Base-by-base conservation (phyloP, 495 filamentous ascomycete species). In the Penicillium simplicissimum region DNA sequence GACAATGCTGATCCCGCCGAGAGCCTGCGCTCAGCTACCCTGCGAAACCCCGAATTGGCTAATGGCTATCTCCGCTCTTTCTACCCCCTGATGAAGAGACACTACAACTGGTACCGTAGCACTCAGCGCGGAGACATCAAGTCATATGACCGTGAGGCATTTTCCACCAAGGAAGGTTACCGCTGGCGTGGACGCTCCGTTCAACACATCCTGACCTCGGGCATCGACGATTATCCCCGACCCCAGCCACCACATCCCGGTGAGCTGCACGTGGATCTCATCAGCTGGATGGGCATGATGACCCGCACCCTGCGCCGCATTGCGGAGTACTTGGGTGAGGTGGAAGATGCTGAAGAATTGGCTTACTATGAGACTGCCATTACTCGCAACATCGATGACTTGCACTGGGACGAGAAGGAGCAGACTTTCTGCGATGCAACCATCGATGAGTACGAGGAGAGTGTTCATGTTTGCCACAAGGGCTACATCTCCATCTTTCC, bases 241-340 rank as follows among this genome's bases (percentile, higher is more conserved):
- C 82, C 96, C 23, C 93, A 96, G 68, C 95, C 95, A 8, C 95
- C 95, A n/a, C 95, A 98, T 74, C 95, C 95, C 2, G 96, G 93
- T 69, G 95, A 98, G 84, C 84, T 98, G 61, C 94, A 98, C 72
- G 88, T 94, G 40, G 95, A 98, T 77, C 81, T 97, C 31, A 89
- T 98, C 65, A 93, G 90, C 49, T 98, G 95, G 95, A 89, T 98
- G 82, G 96, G 94, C 38, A 87, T 96, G 83, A 96, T 96, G 91
- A 89, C 91, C 34, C 84, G 88, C 55, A 85, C 87, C 28, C 82
- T 98, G 52, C 83, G 85, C 59, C 88, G 90, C 64, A 89, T 97
- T 68, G 93, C 92, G 4, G 76, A 82, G 13, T 82, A 81, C 9
- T 81, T 97, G 36, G 87, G 82, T 49, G 82, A 93, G 60, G 76